Percentiles rank a stretch among this genome's conserved stretches.
Evolutionary conservation across 257 asterid genomes (phyloP).

Genomic region (Solanum clarkiae): DNA sequence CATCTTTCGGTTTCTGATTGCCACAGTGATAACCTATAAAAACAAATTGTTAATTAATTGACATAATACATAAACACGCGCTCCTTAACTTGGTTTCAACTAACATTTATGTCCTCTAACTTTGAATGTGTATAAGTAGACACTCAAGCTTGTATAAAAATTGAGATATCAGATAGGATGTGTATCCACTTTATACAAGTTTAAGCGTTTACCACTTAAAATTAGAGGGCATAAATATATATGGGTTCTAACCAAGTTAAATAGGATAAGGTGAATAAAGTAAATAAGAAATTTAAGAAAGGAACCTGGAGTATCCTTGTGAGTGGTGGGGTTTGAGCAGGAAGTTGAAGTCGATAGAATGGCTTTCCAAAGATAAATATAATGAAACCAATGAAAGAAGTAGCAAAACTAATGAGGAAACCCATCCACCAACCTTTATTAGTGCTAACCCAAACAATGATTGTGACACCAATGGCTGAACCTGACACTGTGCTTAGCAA

Average conservation of each 20-base stretch:
- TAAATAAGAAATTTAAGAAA: background rate
- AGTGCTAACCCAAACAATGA: constrained; percentile 42
- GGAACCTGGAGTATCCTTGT: constrained; percentile 30
- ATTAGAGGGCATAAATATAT: background rate
- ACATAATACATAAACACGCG: background rate
- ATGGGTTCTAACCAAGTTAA: too few species aligned
- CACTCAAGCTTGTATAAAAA: background rate
- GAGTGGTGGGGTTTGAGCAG: constrained; percentile 25
- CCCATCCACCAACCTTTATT: constrained; percentile 54
- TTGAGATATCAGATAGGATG: background rate
- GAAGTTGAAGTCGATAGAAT: constrained; percentile 26
- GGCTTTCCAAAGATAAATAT: constrained; percentile 31
- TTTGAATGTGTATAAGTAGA: background rate
- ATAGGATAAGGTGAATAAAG: background rate
- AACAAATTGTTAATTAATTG: background rate
- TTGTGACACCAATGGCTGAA: constrained; percentile 49
- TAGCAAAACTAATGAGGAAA: constrained; percentile 24
- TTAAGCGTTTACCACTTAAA: background rate
- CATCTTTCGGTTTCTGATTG: constrained; percentile 24
- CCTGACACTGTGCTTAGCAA: constrained; percentile 37
- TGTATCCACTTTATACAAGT: background rate
- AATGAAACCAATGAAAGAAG: constrained; percentile 28
- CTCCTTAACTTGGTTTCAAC: background rate
- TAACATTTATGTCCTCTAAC: background rate
- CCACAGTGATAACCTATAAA: constrained; percentile 1